Evolutionary conservation across 257 asterid genomes (phyloP).

Genomic region (Cruciata laevipes): DNA sequence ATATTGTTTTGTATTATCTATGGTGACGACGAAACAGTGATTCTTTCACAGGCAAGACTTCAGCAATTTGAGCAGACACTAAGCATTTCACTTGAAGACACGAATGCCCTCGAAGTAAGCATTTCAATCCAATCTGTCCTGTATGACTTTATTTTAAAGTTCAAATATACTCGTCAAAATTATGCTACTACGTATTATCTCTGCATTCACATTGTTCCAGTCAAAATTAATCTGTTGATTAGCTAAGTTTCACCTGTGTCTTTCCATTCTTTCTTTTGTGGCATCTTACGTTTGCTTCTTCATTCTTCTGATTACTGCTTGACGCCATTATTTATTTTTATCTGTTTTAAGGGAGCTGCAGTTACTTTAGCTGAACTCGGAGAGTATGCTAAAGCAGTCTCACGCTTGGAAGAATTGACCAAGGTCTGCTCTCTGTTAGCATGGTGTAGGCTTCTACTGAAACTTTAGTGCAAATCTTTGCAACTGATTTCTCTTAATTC

Average conservation of each 20-base stretch:
- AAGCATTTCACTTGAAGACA: constrained; percentile 56
- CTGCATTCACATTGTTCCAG: neutral
- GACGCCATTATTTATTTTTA: constrained; percentile 13
- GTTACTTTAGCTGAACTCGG: constrained; percentile 78
- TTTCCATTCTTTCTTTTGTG: neutral
- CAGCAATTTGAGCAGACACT: constrained; percentile 69
- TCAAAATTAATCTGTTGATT: neutral
- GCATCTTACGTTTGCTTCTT: constrained; percentile 5
- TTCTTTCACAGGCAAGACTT: constrained; percentile 57
- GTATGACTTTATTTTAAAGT: too few relatives aligned
- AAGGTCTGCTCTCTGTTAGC: constrained; percentile 43
- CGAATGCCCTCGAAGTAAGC: constrained; percentile 84
- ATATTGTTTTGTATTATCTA: constrained; percentile 5
- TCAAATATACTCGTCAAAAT: neutral
- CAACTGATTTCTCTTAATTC: constrained; percentile 15
- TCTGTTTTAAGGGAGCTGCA: constrained; percentile 70
- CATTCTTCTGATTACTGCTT: constrained; percentile 10
- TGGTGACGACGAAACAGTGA: constrained; percentile 11
- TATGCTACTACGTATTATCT: too few relatives aligned
- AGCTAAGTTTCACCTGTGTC: neutral
- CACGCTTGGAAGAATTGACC: constrained; percentile 62
- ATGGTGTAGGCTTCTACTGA: constrained; percentile 14
- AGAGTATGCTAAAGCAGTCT: constrained; percentile 62
- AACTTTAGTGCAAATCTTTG: constrained; percentile 13
- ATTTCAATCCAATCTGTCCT: too few relatives aligned